Percentiles rank a stretch among this genome's conserved stretches.
These are phyloP conservation scores for Penicillium bialowiezense DNA, from an alignment of 495 filamentous ascomycete genomes.

Conservation along the genomic window DNA sequence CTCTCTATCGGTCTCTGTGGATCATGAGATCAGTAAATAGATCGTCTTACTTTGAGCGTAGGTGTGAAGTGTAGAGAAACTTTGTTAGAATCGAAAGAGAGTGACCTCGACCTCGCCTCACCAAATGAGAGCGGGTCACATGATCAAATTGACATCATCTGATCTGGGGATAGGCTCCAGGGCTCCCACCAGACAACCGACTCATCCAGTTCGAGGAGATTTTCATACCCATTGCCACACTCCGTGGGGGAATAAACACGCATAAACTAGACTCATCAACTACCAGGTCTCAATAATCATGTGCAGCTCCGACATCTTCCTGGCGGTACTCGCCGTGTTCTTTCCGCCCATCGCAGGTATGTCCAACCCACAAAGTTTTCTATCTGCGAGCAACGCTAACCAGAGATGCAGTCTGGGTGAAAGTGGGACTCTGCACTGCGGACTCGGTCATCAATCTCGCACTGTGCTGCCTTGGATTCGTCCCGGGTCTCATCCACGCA, in stretches of 20 bases:
- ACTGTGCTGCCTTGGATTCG: constrained; percentile 81
- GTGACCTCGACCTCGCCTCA: too few relatives aligned
- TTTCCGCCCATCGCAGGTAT: constrained; percentile 91
- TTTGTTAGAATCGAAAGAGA: too few relatives aligned
- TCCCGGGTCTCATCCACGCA: constrained; percentile 89
- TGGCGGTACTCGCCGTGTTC: constrained; percentile 82
- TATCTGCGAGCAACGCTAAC: not conserved
- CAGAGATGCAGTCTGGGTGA: constrained; percentile 77
- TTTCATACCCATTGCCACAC: not conserved
- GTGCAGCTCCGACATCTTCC: constrained; percentile 84
- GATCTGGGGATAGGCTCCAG: not conserved
- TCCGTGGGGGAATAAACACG: not conserved
- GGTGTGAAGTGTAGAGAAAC: not conserved
- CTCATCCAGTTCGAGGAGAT: constrained; percentile 1
- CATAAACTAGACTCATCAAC: not conserved
- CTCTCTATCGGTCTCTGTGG: too few relatives aligned
- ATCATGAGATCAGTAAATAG: not conserved
- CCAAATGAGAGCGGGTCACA: not conserved
- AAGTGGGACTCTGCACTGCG: constrained; percentile 86
- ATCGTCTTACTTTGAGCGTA: too few relatives aligned
- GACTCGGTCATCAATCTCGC: constrained; percentile 95
- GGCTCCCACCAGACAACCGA: constrained; percentile 1
- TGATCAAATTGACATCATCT: constrained; percentile 6
- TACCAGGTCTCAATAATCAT: constrained; percentile 24
- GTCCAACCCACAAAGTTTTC: constrained; percentile 25